Evolutionary conservation across 129 eudicot genomes (phyloP).

Genomic region (Apium graveolens): DNA sequence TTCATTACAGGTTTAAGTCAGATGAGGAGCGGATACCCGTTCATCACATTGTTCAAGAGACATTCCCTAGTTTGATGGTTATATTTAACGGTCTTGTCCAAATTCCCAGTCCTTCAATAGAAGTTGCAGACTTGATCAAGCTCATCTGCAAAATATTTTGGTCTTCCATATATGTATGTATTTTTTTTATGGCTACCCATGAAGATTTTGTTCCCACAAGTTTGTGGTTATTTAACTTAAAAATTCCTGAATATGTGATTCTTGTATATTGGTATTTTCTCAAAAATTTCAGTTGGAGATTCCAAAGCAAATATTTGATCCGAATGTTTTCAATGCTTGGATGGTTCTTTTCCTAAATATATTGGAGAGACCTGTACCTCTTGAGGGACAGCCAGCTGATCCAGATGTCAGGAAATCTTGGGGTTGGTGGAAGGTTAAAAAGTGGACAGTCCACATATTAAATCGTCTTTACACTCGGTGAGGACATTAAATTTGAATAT

Average conservation of each 20-base stretch:
- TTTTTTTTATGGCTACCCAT: background rate
- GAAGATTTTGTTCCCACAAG: slow-evolving; percentile 3
- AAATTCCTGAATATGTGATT: background rate
- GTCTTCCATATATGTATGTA: slow-evolving; percentile 89
- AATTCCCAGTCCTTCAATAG: slow-evolving; percentile 67
- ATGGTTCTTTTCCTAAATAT: slow-evolving; percentile 80
- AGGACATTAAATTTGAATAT: slow-evolving; percentile 12
- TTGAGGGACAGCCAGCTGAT: slow-evolving; percentile 88
- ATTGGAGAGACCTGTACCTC: slow-evolving; percentile 92
- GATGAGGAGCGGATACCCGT: slow-evolving; percentile 94
- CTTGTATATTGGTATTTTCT: background rate
- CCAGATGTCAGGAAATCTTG: slow-evolving; percentile 84
- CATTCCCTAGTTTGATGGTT: slow-evolving; percentile 69
- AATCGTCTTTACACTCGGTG: slow-evolving; percentile 91
- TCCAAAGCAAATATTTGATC: slow-evolving; percentile 76
- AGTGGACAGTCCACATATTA: slow-evolving; percentile 89
- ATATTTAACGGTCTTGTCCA: slow-evolving; percentile 78
- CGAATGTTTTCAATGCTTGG: slow-evolving; percentile 90
- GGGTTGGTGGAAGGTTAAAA: slow-evolving; percentile 99
- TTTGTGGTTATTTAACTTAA: background rate
- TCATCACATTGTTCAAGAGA: slow-evolving; percentile 74
- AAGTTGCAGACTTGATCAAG: slow-evolving; percentile 86
- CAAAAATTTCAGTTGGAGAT: slow-evolving; percentile 64
- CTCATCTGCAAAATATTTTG: slow-evolving; percentile 96
- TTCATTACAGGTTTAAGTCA: slow-evolving; percentile 71